A percentile compares a stretch with the other conserved stretches of the same genome.
Conservation (phyloP, 129 eudicot genomes). For the Calendula officinalis region DNA sequence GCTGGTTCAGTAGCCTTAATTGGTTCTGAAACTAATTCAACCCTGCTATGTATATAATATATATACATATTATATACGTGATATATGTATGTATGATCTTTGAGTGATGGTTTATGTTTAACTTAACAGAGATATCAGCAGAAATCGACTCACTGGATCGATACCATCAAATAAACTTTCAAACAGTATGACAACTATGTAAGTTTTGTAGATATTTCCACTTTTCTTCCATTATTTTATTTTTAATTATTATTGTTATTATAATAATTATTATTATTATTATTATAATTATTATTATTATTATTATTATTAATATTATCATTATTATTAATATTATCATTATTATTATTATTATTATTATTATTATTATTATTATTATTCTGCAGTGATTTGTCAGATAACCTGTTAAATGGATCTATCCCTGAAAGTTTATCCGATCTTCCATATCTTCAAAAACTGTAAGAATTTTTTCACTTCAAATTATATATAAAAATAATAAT, state of each 20-base stretch:
- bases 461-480: slow-evolving; percentile 24
- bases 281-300: not conserved
- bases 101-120: slow-evolving; percentile 9
- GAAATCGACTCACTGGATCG: slow-evolving; percentile 58
- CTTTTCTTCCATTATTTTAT: not conserved
- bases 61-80: not conserved
- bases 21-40: no score
- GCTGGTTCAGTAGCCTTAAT: no score
- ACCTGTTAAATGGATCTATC: slow-evolving; percentile 62
- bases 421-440: slow-evolving; percentile 63
- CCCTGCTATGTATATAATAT: no score
- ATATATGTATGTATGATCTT: slow-evolving; percentile 8
- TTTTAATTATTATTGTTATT: not conserved
- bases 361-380: slow-evolving; percentile 1
- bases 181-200: slow-evolving; percentile 59
- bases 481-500: not conserved
- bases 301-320: not conserved
- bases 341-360: not conserved
- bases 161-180: slow-evolving; percentile 59
- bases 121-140: slow-evolving; percentile 64
- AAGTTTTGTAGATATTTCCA: slow-evolving; percentile 15
- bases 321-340: not conserved
- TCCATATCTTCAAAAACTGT: slow-evolving; percentile 73
- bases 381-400: slow-evolving; percentile 67
- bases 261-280: not conserved